Base-by-base conservation (phyloP, 208 protist genomes). In the Acanthamoeba royreba region DNA sequence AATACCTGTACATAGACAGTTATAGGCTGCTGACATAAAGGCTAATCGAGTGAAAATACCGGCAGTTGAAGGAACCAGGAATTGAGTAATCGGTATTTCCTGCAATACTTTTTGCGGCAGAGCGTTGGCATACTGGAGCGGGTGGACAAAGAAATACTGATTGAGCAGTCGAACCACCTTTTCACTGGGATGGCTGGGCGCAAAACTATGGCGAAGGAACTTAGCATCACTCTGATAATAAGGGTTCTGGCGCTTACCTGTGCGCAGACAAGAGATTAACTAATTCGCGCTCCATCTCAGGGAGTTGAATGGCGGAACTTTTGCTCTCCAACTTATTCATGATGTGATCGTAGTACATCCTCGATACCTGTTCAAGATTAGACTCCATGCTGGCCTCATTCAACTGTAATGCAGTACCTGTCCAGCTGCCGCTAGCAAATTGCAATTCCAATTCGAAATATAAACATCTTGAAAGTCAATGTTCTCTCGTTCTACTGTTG, bases 381-480 rank as follows among this genome's bases (percentile, higher is more conserved):
- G 13, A 58, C 13, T 58, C 13, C 15, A 58, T 58, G 13, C 22
- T 58, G 15, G 22, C 13, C 49, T n/a, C 49, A 58, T 58, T 58
- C 13, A n/a, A n/a, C 22, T 28, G 13, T 63, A 19, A 63, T 33
- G 0, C 4, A n/a, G 13, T 79, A 81, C 72, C 72, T 85, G 74
- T 5, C 74, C 74, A 25, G 74, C 74, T 25, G 74, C 74, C 31
- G 74, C 74, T 17, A 85, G 74, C 74, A 85, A 25, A 15, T 85
- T 85, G 74, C 74, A 85, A 33, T 85, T 85, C 74, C 74, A 85
- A 31, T 85, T 47, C 13, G 74, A n/a, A 28, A 85, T 85, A 45
- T 85, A 85, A 19, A 85, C 74, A 19, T 85, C 74, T 45, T 85
- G 74, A 33, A 85, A 85, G n/a, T 85, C 74, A 8, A 85, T 85